These are phyloP conservation scores for Ogataea polymorpha DNA, from an alignment of 805 yeast genomes.

Conservation along the genomic window DNA sequence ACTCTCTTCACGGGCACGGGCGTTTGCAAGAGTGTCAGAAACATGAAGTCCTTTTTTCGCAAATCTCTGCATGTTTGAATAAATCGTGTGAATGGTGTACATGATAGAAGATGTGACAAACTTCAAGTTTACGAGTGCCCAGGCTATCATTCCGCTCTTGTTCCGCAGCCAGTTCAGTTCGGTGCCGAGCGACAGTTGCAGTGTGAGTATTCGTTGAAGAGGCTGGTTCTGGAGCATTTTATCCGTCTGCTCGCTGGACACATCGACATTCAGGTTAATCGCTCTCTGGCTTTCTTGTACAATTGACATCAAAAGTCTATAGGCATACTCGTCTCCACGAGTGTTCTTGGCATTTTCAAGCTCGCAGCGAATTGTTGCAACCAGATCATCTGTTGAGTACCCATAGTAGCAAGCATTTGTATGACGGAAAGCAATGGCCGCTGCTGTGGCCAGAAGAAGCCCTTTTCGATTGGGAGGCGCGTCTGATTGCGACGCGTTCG, in stretches of 20 bases:
- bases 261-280: constrained; percentile 66
- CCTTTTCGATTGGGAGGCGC: constrained; percentile 26
- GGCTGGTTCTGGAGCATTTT: constrained; percentile 74
- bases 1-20: constrained; percentile 55
- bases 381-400: constrained; percentile 65
- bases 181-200: constrained; percentile 66
- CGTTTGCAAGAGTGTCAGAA: constrained; percentile 41
- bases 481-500: constrained; percentile 17
- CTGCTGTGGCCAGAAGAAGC: constrained; percentile 43
- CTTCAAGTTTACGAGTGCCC: constrained; percentile 65
- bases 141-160: constrained; percentile 48
- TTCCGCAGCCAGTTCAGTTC: constrained; percentile 36
- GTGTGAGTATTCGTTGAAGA: constrained; percentile 64
- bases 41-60: constrained; percentile 51
- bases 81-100: constrained; percentile 56
- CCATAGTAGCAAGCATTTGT: constrained; percentile 69
- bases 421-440: constrained; percentile 62
- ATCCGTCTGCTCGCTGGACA: constrained; percentile 71
- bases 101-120: constrained; percentile 68
- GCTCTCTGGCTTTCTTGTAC: constrained; percentile 72
- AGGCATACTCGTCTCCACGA: constrained; percentile 26
- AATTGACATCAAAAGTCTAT: constrained; percentile 40
- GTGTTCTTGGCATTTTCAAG: constrained; percentile 29
- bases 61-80: constrained; percentile 60
- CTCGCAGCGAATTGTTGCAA: constrained; percentile 52